These are phyloP conservation scores for Suillus subluteus DNA, from an alignment of 768 basidiomycete species.

Conservation along the genomic window DNA sequence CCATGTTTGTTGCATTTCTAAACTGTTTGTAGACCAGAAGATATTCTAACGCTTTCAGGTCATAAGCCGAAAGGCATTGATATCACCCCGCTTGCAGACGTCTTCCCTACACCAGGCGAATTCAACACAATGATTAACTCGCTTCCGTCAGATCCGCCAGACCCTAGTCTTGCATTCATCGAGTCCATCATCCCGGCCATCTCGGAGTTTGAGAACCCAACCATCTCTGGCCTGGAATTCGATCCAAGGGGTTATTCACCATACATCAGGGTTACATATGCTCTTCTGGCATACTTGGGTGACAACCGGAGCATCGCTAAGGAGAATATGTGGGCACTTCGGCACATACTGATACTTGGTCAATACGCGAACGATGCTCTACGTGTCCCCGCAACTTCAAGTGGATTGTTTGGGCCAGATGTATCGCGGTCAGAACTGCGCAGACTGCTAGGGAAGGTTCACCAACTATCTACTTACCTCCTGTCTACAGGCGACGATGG, in stretches of 20 bases:
- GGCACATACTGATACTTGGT: slow-evolving; percentile 66
- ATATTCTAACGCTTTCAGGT: slow-evolving; percentile 44
- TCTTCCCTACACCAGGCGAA: slow-evolving; percentile 53
- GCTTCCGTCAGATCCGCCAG: slow-evolving; percentile 49
- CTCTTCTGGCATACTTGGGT: slow-evolving; percentile 56
- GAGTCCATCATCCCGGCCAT: slow-evolving; percentile 60
- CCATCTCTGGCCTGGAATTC: slow-evolving; percentile 19
- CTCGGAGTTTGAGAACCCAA: slow-evolving; percentile 24
- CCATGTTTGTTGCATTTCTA: not conserved
- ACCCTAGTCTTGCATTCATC: slow-evolving; percentile 61
- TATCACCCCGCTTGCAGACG: slow-evolving; percentile 46
- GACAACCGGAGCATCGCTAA: slow-evolving; percentile 65
- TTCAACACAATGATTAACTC: slow-evolving; percentile 50
- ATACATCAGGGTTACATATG: slow-evolving; percentile 66
- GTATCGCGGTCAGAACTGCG: slow-evolving; percentile 39
- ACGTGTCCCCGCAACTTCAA: slow-evolving; percentile 50
- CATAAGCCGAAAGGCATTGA: slow-evolving; percentile 40
- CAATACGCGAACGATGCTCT: slow-evolving; percentile 66
- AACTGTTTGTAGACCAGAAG: slow-evolving; percentile 43
- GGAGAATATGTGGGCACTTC: slow-evolving; percentile 65
- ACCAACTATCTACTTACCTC: slow-evolving; percentile 65
- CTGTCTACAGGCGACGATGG: slow-evolving; percentile 48
- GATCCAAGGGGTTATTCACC: slow-evolving; percentile 55
- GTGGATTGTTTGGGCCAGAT: slow-evolving; percentile 49
- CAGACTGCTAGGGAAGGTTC: slow-evolving; percentile 49